Base-by-base conservation (phyloP, 352 stramenopile species). In the Phytopythium mirpurense region DNA sequence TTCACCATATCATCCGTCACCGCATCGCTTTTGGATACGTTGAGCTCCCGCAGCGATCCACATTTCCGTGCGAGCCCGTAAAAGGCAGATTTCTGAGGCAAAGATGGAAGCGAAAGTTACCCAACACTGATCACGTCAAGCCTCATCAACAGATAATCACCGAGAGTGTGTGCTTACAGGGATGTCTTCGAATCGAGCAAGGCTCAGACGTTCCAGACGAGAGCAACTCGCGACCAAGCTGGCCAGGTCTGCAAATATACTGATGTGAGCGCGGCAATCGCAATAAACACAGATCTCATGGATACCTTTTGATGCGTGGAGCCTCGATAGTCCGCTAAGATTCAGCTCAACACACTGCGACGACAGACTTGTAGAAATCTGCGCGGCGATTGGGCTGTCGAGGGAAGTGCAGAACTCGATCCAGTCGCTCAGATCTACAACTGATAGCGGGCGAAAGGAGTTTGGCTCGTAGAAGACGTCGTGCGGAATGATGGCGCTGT, bases 1-100 rank as follows among this genome's bases (percentile, higher is more conserved):
- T 52, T 55, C 6, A 91, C 45, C 7, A 88, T 48, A 29, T 83
- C 65, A 29, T 91, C 80, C 0, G 78, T 88, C 35, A 89, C 61
- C 1, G 41, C 47, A 21, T 77, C 70, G n/a, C 60, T 85, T 12
- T 80, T 67, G 7, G 55, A 58, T 1, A 91, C 29, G 3, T 47
- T 65, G 15, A 91, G 54, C 2, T 63, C 54, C 10, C 65, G 56
- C 4, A 89, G 15, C 5, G 42, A n/a, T 6, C 52, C 49, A 19
- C 69, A 78, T 26, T 11, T 59, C 6, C 48, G 57, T 16, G 55
- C 57, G 19, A 80, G 67, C 2, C 64, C 32, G 27, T 52, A 27
- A 16, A 87, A 74, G 14, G 52, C 74, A 38, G 60, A 51, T 77
- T 86, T 88, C 80, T 90, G 52, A 19, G 53, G 51, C 10, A 63